Percentiles rank a stretch among this genome's conserved stretches.
phyloP scores from a whole-genome alignment of 805 yeast species.

The Candida sithepensis region DNA sequence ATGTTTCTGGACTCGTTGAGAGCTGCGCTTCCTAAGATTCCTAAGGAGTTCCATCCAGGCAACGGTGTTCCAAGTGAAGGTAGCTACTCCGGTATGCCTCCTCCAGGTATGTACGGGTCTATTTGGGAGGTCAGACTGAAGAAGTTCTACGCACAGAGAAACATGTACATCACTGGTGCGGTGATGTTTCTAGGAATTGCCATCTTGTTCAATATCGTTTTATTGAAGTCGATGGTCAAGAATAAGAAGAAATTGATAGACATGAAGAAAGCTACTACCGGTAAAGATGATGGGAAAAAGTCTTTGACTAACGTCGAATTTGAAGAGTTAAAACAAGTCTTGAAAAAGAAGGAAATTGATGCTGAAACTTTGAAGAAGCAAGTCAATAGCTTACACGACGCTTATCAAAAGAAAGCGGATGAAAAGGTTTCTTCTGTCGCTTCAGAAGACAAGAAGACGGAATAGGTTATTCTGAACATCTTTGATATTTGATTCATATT shows the following conservation, averaged over 20 bases:
- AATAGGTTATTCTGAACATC: background rate
- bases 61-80: background rate
- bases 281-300: constrained; percentile 44
- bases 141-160: constrained; percentile 55
- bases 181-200: constrained; percentile 45
- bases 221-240: constrained; percentile 42
- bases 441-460: constrained; percentile 1
- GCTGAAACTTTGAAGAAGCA: constrained; percentile 39
- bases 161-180: constrained; percentile 53
- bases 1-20: constrained; percentile 46
- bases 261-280: constrained; percentile 2
- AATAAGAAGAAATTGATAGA: constrained; percentile 26
- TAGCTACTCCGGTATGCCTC: constrained; percentile 3
- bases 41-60: constrained; percentile 5
- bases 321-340: constrained; percentile 16
- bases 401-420: constrained; percentile 38
- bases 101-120: constrained; percentile 17
- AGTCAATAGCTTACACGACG: constrained; percentile 37
- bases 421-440: background rate
- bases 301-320: constrained; percentile 28
- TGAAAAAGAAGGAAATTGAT: constrained; percentile 18
- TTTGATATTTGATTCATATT: background rate
- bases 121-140: constrained; percentile 37
- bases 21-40: constrained; percentile 20
- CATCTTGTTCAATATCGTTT: constrained; percentile 39